Evolutionary conservation across 2,329 filamentous ascomycete species (phyloP), one percentile per base, ranked within the genome.

Genomic region (Dactylellina drechsleri): DNA sequence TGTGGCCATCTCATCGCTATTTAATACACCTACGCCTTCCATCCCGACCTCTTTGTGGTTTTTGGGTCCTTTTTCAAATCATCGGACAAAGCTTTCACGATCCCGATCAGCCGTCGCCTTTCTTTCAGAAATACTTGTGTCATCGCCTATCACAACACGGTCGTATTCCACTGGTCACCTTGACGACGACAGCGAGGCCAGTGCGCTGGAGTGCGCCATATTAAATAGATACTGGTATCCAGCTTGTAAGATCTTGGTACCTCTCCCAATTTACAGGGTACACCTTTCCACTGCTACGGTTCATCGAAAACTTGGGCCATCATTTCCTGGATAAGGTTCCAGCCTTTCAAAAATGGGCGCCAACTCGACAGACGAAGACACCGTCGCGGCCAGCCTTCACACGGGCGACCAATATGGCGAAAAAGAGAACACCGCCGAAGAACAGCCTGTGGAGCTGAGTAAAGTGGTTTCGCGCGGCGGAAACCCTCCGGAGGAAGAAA

Each of bases 331-430:
- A 36, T 36, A 36, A 36, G 31, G 1, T 36, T 5, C 10, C 31
- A 36, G 10, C 2, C 10, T 7, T 36, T 36, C 31, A 36, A 56
- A 43, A 13, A 74, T 74, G 70, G 70, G 40, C 52, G 70, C 61
- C 23, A 56, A 66, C 36, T 74, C 70, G 23, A 74, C 70, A 8
- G 70, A 74, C 70, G 70, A 74, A 57, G 70, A 74, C 23, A 74
- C 70, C 26, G 70, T 67, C 50, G 70, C 62, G 41, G 56, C 70
- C 26, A 74, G 70, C 62, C 28, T 74, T 16, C 62, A 67, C 50
- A 56, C 62, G n/a, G 40, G 49, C 5, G 70, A 74, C 15, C 43
- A 58, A 40, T 59, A 56, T 50, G 59, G 36, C 62, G 62, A 66
- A 12, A 66, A 74, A 23, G 62, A 74, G n/a, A 23, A 40, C 13